Evolutionary conservation across 139 green algal species (phyloP).

Genomic region (Edaphochlamys debaryana): DNA sequence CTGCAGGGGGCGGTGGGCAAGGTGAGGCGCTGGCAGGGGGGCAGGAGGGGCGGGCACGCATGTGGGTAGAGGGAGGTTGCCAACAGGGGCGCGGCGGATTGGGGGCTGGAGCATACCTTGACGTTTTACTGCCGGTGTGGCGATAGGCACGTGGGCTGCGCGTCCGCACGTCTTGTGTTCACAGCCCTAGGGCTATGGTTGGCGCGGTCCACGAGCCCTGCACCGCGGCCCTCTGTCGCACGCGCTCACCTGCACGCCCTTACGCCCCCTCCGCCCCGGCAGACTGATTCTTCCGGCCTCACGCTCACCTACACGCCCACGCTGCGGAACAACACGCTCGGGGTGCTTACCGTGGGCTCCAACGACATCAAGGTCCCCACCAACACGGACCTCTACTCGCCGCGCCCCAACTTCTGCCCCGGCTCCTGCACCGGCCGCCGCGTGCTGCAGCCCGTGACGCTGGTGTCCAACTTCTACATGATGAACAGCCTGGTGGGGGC

Average conservation of each 20-base stretch:
- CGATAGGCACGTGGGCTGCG: too few species aligned
- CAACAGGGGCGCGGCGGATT: too few species aligned
- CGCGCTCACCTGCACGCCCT: too few species aligned
- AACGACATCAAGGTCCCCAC: slow-evolving; percentile 15
- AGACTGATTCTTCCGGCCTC: slow-evolving; percentile 24
- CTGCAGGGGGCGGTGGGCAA: background rate
- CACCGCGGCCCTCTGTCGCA: too few species aligned
- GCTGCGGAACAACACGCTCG: background rate
- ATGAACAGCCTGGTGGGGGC: slow-evolving; percentile 20
- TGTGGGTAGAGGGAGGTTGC: too few species aligned
- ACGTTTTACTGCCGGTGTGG: too few species aligned
- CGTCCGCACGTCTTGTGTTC: too few species aligned
- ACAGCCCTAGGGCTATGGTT: too few species aligned
- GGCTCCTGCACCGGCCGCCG: slow-evolving; percentile 14
- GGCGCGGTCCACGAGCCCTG: too few species aligned
- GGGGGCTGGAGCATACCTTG: too few species aligned
- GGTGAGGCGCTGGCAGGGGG: background rate
- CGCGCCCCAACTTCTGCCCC: slow-evolving; percentile 32
- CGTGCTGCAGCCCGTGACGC: slow-evolving; percentile 3
- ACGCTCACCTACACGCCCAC: background rate
- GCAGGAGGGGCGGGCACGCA: background rate
- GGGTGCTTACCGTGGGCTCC: slow-evolving; percentile 37
- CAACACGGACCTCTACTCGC: background rate
- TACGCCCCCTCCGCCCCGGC: background rate
- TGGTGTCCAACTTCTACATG: slow-evolving; percentile 26